Evolutionary conservation across 768 basidiomycete species (phyloP).

Genomic region (Auriculariales sp.): DNA sequence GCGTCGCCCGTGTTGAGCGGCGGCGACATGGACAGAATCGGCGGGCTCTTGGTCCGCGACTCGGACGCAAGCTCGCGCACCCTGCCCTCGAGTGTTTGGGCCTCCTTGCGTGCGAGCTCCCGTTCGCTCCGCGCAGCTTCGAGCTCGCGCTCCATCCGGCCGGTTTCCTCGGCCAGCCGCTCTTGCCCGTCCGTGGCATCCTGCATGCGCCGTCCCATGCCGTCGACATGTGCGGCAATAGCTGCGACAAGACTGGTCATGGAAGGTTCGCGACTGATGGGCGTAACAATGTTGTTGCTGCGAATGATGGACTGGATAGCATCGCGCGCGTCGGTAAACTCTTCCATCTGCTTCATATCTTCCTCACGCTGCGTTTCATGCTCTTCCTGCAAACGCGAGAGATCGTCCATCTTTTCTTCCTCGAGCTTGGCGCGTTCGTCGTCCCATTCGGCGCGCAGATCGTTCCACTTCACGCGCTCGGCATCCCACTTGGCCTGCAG

Average conservation of each 20-base stretch:
- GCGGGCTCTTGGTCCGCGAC: neutral
- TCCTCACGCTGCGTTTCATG: slow-evolving; percentile 28
- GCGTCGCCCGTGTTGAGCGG: neutral
- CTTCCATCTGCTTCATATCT: slow-evolving; percentile 25
- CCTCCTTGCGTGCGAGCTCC: slow-evolving; percentile 32
- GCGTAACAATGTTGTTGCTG: slow-evolving; percentile 6
- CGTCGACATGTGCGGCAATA: slow-evolving; percentile 35
- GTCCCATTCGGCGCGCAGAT: slow-evolving; percentile 36
- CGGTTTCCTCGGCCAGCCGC: slow-evolving; percentile 33
- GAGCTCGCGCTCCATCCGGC: slow-evolving; percentile 34
- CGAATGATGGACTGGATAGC: slow-evolving; percentile 21
- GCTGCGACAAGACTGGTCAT: slow-evolving; percentile 34
- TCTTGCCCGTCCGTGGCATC: slow-evolving; percentile 25
- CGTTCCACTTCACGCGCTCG: slow-evolving; percentile 30
- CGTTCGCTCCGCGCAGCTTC: slow-evolving; percentile 38
- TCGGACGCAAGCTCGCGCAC: too few relatives aligned
- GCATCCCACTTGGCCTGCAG: slow-evolving; percentile 26
- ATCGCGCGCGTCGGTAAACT: slow-evolving; percentile 36
- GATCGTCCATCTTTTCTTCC: slow-evolving; percentile 33
- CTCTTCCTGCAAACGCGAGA: slow-evolving; percentile 32
- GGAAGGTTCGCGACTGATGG: slow-evolving; percentile 28
- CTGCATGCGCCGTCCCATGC: slow-evolving; percentile 30
- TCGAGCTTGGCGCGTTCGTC: slow-evolving; percentile 33
- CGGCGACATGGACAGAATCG: neutral
- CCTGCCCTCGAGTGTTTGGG: slow-evolving; percentile 23